Base-by-base conservation (phyloP, 1,284 basidiomycete genomes). In the Tilletiopsis washingtonensis region DNA sequence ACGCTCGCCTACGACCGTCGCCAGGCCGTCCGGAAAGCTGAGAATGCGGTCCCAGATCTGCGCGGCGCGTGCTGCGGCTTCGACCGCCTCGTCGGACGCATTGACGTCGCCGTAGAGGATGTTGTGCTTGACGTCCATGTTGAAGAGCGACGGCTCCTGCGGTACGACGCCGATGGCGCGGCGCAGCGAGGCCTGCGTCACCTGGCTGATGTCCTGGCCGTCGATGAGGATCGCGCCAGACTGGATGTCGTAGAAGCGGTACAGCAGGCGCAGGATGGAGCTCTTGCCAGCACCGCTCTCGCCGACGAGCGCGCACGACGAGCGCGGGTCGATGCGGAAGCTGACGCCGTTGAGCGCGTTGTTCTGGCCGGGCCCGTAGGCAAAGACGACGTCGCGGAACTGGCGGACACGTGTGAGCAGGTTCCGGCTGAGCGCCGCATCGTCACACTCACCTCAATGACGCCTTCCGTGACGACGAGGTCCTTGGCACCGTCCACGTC, bases 221-320 rank as follows among this genome's bases (percentile, higher is more conserved):
- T 93, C 88, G 56, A 91, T 83, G 44, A 67, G 46, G 45, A 75
- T 75, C n/a, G 57, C 53, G 4, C 71, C 70, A 50, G 57, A 50
- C 29, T 61, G 64, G 61, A 89, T 78, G 66, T 93, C 90, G 73
- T 93, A 91, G 76, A 94, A 90, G 40, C 89, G 81, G 73, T 88
- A 93, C 14, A 94, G 77, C 41, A 90, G 78, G 15, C 87, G 83
- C 48, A 89, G 75, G 47, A 91, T 81, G 0, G 88, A 88, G 6
- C 84, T 85, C 72, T 89, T 90, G 36, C 86, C 84, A 12, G 84
- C 78, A 4, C 86, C 86, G 15, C 84, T 84, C 67, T 86, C 62
- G 32, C 71, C 69, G 20, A 70, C 66, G 9, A 73, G 45, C 1
- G 62, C 67, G 6, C 60, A 62, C 23, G 53, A 65, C 47, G 68